A percentile compares a stretch with the other conserved stretches of the same genome.
Conservation (phyloP, 805 yeast species). For the Maudiozyma barnettii region DNA sequence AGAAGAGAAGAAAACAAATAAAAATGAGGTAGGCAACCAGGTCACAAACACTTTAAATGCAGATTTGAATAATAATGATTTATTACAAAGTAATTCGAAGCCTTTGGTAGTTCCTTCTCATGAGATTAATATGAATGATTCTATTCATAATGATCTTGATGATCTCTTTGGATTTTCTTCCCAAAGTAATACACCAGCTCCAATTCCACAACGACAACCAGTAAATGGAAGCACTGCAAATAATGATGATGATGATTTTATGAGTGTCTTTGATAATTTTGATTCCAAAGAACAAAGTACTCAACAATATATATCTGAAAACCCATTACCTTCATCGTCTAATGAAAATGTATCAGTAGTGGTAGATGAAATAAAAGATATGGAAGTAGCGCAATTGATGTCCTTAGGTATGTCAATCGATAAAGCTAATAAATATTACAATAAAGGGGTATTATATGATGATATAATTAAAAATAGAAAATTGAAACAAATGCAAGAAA, state of each 20-base stretch:
- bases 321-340: not conserved
- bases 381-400: slow-evolving; percentile 29
- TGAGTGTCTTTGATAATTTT: slow-evolving; percentile 17
- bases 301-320: not conserved
- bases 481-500: not conserved
- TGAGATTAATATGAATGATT: not conserved
- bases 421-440: slow-evolving; percentile 16
- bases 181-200: not conserved
- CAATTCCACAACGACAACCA: not conserved
- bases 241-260: slow-evolving; percentile 10
- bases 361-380: slow-evolving; percentile 28
- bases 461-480: slow-evolving; percentile 4
- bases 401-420: slow-evolving; percentile 22
- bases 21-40: no score
- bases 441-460: slow-evolving; percentile 21
- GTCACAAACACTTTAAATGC: no score
- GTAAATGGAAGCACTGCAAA: not conserved
- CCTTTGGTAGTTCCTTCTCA: not conserved
- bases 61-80: no score
- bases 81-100: not conserved
- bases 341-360: slow-evolving; percentile 9
- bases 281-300: not conserved
- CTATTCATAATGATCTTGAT: slow-evolving; percentile 15
- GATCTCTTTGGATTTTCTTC: slow-evolving; percentile 12
- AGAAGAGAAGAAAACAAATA: slow-evolving; percentile 3